Conservation (phyloP, 768 basidiomycete genomes). For the Steccherinum ochraceum region DNA sequence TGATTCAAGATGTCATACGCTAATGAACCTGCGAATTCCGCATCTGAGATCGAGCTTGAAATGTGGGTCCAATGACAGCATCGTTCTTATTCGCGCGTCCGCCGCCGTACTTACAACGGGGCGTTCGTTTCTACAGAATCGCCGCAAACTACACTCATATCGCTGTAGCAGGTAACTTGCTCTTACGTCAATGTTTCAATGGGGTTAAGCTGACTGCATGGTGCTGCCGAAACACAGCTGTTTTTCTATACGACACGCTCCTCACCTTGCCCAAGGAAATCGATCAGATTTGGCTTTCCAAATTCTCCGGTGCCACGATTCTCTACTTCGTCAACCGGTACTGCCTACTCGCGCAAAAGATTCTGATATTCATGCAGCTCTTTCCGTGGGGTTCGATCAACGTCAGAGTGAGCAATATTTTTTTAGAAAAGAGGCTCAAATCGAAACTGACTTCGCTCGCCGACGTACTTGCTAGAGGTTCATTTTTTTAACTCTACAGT, state of each 20-base stretch:
- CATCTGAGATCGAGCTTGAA: background rate
- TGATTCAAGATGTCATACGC: background rate
- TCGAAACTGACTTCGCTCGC: too few species aligned
- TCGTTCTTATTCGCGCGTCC: too few species aligned
- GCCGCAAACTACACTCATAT: background rate
- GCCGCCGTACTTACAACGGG: too few species aligned
- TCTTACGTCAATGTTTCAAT: background rate
- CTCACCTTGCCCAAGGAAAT: constrained; percentile 8
- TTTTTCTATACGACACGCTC: constrained; percentile 6
- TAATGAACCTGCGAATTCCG: background rate
- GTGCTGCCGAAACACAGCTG: background rate
- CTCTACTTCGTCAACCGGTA: constrained; percentile 9
- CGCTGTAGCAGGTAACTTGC: background rate
- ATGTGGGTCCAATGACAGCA: background rate
- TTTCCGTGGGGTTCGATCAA: background rate
- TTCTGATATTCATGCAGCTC: background rate
- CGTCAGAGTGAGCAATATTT: background rate
- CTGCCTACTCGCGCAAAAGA: background rate
- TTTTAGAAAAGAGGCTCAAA: too few species aligned
- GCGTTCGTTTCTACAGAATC: background rate
- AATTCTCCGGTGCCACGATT: constrained; percentile 1
- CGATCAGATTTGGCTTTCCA: constrained; percentile 2
- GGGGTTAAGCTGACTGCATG: background rate
- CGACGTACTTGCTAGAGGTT: too few species aligned
- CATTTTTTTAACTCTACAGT: too few species aligned